Evolutionary conservation across 805 yeast genomes (phyloP), one percentile per base, ranked within the genome.

Genomic region (Candida multigemmis): DNA sequence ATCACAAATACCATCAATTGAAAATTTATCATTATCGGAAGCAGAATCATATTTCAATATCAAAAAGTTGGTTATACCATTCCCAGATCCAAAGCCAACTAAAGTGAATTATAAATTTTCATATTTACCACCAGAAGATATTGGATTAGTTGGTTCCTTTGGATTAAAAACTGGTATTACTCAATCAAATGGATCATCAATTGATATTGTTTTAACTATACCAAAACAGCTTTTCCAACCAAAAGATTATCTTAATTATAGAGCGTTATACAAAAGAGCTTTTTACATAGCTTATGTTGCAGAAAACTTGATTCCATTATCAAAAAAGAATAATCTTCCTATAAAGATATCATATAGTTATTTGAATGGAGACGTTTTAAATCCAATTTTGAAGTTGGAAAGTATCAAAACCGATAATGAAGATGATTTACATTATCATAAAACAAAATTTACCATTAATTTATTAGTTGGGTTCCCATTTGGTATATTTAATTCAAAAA

Each of bases 251-350:
- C 61, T 89, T 42, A 91, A 91, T 56, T 85, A 82, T 57, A 68
- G 97, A 47, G 89, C 91, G 21, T 59, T 85, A 31, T 86, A 89
- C 57, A 91, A 91, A 53, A 70, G 95, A 39, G 75, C 96, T 6
- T 89, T 83, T 40, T 91, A 86, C 45, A 41, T 86, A 30, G 89
- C 95, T 2, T 79, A 74, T 45, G 44, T 91, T 32, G 79, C 93
- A 1, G 76, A 77, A 25, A 65, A 74, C 29, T 57, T 87, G 36
- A 65, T 69, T 21, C 52, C 68, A 1, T 49, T 69, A 21, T 59
- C 78, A 12, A 64, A 68, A 34, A 68, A 67, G 40, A 65, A 71
- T 36, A 64, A 71, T 27, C 58, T 84, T 12, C 77, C 79, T 4
- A 61, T 84, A 21, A 71, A 75, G 37, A 49, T 72, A 16, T 46